Conservation (phyloP, 1,284 basidiomycete species). For the Leccinum laetum region DNA sequence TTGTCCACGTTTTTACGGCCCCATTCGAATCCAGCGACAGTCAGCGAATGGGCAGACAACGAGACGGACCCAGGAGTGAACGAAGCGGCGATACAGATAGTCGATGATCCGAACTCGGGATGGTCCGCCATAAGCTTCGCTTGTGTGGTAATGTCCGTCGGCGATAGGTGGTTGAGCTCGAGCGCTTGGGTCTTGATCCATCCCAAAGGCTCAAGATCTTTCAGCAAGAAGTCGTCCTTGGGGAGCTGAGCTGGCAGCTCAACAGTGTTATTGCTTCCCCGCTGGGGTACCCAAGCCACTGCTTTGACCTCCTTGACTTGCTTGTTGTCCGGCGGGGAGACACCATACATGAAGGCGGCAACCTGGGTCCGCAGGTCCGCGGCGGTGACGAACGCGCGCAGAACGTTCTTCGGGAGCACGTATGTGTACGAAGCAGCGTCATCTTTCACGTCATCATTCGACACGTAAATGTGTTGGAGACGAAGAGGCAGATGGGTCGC, state of each 20-base stretch:
- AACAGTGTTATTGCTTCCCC: constrained; percentile 92
- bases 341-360: constrained; percentile 92
- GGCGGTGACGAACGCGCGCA: constrained; percentile 93
- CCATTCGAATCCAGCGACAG: too few species aligned
- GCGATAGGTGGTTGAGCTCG: constrained; percentile 91
- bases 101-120: constrained; percentile 92
- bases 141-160: constrained; percentile 94
- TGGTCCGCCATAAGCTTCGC: constrained; percentile 97
- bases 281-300: constrained; percentile 94
- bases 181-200: constrained; percentile 98
- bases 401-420: constrained; percentile 96
- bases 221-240: constrained; percentile 92
- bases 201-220: constrained; percentile 94
- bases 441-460: constrained; percentile 98
- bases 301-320: constrained; percentile 99
- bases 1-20: constrained; percentile 45
- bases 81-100: constrained; percentile 92
- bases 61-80: constrained; percentile 99
- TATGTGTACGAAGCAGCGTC: constrained; percentile 94
- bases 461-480: constrained; percentile 98
- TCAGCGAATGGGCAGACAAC: constrained; percentile 35
- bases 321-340: constrained; percentile 93
- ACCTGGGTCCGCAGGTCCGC: constrained; percentile 97
- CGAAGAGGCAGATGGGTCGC: constrained; percentile 96
- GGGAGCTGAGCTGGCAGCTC: constrained; percentile 88